Conservation (phyloP, 805 yeast genomes). For the Cyberlindnera galapagoensis region DNA sequence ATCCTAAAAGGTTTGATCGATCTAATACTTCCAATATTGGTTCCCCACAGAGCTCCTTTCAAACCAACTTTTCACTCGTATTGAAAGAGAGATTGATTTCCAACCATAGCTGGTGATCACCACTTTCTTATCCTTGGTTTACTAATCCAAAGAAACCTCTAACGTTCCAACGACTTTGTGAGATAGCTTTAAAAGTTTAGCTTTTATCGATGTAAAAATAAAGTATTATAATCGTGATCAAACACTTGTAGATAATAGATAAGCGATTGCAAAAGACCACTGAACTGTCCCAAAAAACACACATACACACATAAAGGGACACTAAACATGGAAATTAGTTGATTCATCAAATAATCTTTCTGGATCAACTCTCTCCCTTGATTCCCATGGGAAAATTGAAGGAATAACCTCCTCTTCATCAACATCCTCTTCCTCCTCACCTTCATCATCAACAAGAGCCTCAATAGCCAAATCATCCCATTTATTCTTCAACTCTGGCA, state of each 20-base stretch:
- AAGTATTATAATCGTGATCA: neutral
- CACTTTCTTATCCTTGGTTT: too few relatives aligned
- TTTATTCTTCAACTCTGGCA: conserved; percentile 9
- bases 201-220: conserved; percentile 1
- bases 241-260: neutral
- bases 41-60: too few relatives aligned
- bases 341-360: conserved; percentile 13
- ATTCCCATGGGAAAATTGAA: conserved; percentile 25
- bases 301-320: neutral
- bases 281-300: neutral
- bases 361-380: conserved; percentile 5
- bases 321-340: conserved; percentile 15
- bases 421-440: conserved; percentile 2
- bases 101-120: too few relatives aligned
- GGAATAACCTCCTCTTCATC: conserved; percentile 1
- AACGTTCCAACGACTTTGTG: too few relatives aligned
- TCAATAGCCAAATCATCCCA: conserved; percentile 11
- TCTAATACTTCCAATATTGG: too few relatives aligned
- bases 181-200: too few relatives aligned
- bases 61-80: too few relatives aligned
- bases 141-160: too few relatives aligned
- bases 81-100: too few relatives aligned
- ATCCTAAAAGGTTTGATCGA: too few relatives aligned
- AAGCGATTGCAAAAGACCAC: neutral
- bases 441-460: too few relatives aligned